These are phyloP conservation scores for Aspergillus novoparasiticus DNA, from an alignment of 2,329 filamentous ascomycete genomes.

Conservation along the genomic window DNA sequence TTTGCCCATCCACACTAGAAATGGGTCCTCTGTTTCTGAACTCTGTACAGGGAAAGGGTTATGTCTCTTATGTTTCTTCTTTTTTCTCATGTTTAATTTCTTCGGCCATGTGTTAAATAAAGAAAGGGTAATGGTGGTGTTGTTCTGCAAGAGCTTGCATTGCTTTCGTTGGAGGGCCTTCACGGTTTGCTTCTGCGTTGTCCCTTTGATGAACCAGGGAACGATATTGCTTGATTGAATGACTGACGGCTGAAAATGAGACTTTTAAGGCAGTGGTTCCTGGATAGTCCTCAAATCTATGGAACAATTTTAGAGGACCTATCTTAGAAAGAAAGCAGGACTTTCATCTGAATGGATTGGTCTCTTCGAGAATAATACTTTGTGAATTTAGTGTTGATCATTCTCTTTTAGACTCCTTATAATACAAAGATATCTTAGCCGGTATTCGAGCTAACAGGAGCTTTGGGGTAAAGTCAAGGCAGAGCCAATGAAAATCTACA, in stretches of 20 bases:
- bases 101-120: slow-evolving; percentile 2
- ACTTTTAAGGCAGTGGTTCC: not conserved
- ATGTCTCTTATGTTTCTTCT: not conserved
- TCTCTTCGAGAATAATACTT: not conserved
- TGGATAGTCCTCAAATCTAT: not conserved
- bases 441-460: not conserved
- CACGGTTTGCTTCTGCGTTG: not conserved
- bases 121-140: slow-evolving; percentile 1
- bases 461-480: not conserved
- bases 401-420: not conserved
- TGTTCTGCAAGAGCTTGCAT: not conserved
- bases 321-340: slow-evolving; percentile 5
- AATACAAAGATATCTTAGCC: not conserved
- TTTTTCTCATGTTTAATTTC: not conserved
- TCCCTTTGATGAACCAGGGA: not conserved
- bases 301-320: not conserved
- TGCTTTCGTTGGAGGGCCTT: not conserved
- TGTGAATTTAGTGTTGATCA: not conserved
- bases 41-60: not conserved
- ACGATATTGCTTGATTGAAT: slow-evolving; percentile 5
- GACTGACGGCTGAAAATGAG: slow-evolving; percentile 3
- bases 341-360: not conserved
- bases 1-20: slow-evolving; percentile 15
- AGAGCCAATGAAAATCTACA: not conserved
- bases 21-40: slow-evolving; percentile 12